Percentiles rank a stretch among this genome's conserved stretches.
phyloP scores from a whole-genome alignment of 768 basidiomycete species.

The Suillus subalutaceus region DNA sequence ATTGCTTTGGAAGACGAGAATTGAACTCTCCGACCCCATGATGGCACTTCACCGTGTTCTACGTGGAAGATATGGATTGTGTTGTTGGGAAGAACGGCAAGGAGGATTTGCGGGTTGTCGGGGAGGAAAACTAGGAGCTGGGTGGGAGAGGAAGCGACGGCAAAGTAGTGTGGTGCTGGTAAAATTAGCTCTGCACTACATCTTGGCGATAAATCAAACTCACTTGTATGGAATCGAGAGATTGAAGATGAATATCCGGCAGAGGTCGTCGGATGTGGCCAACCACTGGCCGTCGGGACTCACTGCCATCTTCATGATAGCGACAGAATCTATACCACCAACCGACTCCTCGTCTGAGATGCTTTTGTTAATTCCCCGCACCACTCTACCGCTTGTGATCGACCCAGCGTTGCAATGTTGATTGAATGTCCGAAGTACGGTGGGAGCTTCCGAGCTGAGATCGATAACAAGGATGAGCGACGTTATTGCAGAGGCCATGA shows the following conservation, averaged over 20 bases:
- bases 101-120: constrained; percentile 61
- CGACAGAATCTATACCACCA: constrained; percentile 31
- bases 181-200: constrained; percentile 1
- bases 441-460: constrained; percentile 54
- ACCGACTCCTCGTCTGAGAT: constrained; percentile 22
- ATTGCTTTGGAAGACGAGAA: constrained; percentile 57
- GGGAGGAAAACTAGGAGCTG: constrained; percentile 76
- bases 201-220: constrained; percentile 15
- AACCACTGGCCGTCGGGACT: constrained; percentile 93
- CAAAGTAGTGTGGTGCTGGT: constrained; percentile 78
- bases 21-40: constrained; percentile 71
- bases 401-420: constrained; percentile 61
- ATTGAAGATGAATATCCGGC: constrained; percentile 80
- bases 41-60: constrained; percentile 72
- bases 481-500: constrained; percentile 68
- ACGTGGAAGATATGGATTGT: constrained; percentile 86
- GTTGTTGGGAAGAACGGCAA: constrained; percentile 83
- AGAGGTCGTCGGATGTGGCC: constrained; percentile 70
- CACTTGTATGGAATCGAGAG: constrained; percentile 79
- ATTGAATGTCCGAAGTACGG: constrained; percentile 72
- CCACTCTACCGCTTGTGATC: constrained; percentile 48
- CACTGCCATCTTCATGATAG: constrained; percentile 64
- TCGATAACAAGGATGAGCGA: constrained; percentile 77
- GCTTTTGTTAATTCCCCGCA: constrained; percentile 33
- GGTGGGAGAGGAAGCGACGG: constrained; percentile 79